Evolutionary conservation across 345 rosid species (phyloP).

Genomic region (Schrenkiella parvula): DNA sequence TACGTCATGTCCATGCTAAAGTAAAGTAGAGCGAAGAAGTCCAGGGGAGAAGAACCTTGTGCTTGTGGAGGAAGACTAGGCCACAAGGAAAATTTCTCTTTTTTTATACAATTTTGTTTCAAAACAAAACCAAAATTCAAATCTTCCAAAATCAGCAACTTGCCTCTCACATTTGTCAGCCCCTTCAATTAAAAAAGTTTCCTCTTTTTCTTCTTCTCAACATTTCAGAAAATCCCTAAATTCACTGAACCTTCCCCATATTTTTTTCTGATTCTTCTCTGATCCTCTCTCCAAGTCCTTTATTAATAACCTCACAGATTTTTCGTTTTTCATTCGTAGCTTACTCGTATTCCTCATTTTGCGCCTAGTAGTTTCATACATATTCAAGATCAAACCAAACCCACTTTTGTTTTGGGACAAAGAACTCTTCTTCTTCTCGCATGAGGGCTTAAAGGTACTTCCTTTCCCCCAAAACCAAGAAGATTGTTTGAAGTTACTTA

Average conservation of each 20-base stretch:
- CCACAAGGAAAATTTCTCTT: slow-evolving; percentile 21
- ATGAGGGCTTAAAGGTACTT: neutral
- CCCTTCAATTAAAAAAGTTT: neutral
- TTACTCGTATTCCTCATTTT: slow-evolving; percentile 7
- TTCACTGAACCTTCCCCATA: slow-evolving; percentile 34
- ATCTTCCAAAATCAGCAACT: slow-evolving; percentile 34
- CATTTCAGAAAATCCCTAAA: slow-evolving; percentile 25
- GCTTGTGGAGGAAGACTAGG: slow-evolving; percentile 24
- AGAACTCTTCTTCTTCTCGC: neutral
- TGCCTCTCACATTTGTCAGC: slow-evolving; percentile 26
- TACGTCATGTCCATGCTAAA: slow-evolving; percentile 19
- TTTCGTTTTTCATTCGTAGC: neutral
- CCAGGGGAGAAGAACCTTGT: slow-evolving; percentile 39
- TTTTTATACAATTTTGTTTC: neutral
- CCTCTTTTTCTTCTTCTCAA: neutral
- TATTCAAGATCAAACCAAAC: neutral
- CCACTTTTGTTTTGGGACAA: neutral
- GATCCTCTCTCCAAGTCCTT: slow-evolving; percentile 6
- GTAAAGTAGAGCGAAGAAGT: neutral
- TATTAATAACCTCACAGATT: slow-evolving; percentile 14
- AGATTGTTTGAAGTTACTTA: neutral
- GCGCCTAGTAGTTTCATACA: neutral
- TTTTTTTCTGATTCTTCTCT: slow-evolving; percentile 1
- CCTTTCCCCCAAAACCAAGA: neutral
- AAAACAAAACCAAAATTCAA: slow-evolving; percentile 10